phyloP scores from a whole-genome alignment of 2,329 filamentous ascomycete genomes.

The Mycosphaerelloides madeirae region DNA sequence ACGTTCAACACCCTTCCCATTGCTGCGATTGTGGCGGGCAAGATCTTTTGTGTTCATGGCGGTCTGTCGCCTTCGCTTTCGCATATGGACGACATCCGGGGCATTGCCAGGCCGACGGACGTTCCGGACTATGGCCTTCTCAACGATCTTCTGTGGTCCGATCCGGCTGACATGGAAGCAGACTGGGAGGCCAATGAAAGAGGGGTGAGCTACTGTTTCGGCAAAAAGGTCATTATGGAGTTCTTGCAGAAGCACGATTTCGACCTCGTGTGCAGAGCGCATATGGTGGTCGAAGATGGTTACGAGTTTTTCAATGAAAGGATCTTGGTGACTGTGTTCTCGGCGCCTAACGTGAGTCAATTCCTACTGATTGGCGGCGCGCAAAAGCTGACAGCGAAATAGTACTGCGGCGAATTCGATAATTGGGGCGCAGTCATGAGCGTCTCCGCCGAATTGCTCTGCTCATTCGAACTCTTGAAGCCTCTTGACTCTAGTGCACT shows the following conservation, averaged over 20 bases:
- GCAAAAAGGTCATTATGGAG: slow-evolving; percentile 95
- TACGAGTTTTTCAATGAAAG: slow-evolving; percentile 98
- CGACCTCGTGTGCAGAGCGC: slow-evolving; percentile 90
- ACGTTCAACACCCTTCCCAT: slow-evolving; percentile 95
- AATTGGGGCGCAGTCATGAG: slow-evolving; percentile 99
- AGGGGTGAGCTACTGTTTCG: slow-evolving; percentile 97
- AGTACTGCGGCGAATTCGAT: slow-evolving; percentile 90
- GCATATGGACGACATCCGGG: slow-evolving; percentile 97
- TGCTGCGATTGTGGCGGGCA: slow-evolving; percentile 91
- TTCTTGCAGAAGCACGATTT: slow-evolving; percentile 94
- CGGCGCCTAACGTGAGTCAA: slow-evolving; percentile 75
- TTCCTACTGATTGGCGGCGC: neutral
- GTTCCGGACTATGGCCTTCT: slow-evolving; percentile 94
- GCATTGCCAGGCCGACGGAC: slow-evolving; percentile 91
- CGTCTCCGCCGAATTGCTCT: slow-evolving; percentile 85
- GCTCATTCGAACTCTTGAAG: slow-evolving; percentile 95
- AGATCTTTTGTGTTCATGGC: slow-evolving; percentile 97
- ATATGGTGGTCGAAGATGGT: slow-evolving; percentile 99
- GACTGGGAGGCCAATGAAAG: slow-evolving; percentile 98
- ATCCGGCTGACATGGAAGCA: slow-evolving; percentile 89
- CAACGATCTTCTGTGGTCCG: slow-evolving; percentile 94
- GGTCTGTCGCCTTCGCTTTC: slow-evolving; percentile 85
- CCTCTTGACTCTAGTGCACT: slow-evolving; percentile 91
- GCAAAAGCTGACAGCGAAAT: slow-evolving; percentile 1
- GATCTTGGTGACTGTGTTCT: slow-evolving; percentile 93